A percentile compares a stretch with the other conserved stretches of the same genome.
Evolutionary conservation across 148 eudicot species (phyloP).

Genomic region (Nepenthes mirabilis): DNA sequence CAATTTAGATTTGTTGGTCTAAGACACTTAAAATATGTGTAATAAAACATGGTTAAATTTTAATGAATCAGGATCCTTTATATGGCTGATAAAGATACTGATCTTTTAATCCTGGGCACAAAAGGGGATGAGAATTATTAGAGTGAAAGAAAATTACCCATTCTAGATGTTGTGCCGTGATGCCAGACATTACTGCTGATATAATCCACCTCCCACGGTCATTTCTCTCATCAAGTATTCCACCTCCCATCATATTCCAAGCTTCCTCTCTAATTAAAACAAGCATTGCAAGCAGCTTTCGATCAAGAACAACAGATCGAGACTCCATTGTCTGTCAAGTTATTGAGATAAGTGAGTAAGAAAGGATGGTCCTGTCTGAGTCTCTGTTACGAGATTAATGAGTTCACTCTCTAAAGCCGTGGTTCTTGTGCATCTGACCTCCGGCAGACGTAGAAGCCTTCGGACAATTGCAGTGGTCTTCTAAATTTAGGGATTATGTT

Average conservation of each 20-base stretch:
- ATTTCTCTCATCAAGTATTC: conserved; percentile 93
- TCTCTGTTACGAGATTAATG: too few species aligned
- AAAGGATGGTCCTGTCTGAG: neutral
- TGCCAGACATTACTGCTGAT: conserved; percentile 83
- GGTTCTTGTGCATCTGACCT: too few species aligned
- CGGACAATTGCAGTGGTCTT: too few species aligned
- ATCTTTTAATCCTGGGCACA: too few species aligned
- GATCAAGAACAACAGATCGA: conserved; percentile 75
- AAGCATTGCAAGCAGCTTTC: conserved; percentile 93
- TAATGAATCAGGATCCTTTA: too few species aligned
- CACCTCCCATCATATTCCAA: conserved; percentile 97
- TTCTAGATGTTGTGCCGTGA: conserved; percentile 96
- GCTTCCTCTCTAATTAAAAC: conserved; percentile 98
- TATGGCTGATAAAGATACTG: too few species aligned
- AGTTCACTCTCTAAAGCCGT: too few species aligned
- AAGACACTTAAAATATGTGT: too few species aligned
- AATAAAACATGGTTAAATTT: too few species aligned
- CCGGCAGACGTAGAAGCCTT: too few species aligned
- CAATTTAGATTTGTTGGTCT: too few species aligned
- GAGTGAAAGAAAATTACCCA: conserved; percentile 39
- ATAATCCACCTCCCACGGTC: conserved; percentile 94
- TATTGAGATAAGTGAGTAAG: neutral
- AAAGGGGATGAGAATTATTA: neutral
- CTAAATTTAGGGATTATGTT: too few species aligned
- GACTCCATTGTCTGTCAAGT: conserved; percentile 81